Conservation (phyloP, 169 alveolate genomes). For the Amoebophrya sp. region DNA sequence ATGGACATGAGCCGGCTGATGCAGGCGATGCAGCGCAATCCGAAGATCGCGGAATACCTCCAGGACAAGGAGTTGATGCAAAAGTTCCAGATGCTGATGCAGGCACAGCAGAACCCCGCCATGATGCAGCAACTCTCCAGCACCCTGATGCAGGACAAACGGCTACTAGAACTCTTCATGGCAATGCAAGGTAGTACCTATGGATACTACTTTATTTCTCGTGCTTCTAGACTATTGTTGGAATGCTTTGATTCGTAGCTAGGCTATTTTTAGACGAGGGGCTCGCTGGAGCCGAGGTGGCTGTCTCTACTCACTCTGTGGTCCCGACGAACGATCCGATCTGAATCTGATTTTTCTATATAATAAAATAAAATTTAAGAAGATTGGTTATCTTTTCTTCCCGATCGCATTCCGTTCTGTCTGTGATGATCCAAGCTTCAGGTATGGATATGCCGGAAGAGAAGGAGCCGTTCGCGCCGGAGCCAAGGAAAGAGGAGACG, state of each 20-base stretch:
- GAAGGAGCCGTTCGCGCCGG: conserved; percentile 20
- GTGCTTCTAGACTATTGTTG: too few relatives aligned
- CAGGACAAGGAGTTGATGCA: conserved; percentile 27
- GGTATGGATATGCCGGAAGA: conserved; percentile 20
- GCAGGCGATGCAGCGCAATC: conserved; percentile 18
- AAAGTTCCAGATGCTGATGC: conserved; percentile 19
- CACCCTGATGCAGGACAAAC: neutral
- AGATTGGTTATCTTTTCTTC: too few relatives aligned
- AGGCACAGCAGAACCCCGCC: conserved; percentile 23
- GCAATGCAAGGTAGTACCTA: neutral
- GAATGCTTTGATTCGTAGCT: too few relatives aligned
- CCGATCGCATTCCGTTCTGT: too few relatives aligned
- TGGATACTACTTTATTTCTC: too few relatives aligned
- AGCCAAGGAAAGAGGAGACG: conserved; percentile 47
- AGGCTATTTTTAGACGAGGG: too few relatives aligned
- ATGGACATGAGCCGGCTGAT: conserved; percentile 19
- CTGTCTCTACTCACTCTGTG: too few relatives aligned
- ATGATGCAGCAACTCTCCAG: neutral
- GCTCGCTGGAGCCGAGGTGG: too few relatives aligned
- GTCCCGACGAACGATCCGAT: too few relatives aligned
- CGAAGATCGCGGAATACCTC: conserved; percentile 22
- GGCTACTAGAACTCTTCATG: neutral
- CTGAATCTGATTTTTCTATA: too few relatives aligned
- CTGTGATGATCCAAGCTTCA: neutral
- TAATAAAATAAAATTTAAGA: too few relatives aligned